Percentiles rank a stretch among this genome's conserved stretches.
Conservation (phyloP, 2,329 filamentous ascomycete species). For the Ceratocystis destructans region DNA sequence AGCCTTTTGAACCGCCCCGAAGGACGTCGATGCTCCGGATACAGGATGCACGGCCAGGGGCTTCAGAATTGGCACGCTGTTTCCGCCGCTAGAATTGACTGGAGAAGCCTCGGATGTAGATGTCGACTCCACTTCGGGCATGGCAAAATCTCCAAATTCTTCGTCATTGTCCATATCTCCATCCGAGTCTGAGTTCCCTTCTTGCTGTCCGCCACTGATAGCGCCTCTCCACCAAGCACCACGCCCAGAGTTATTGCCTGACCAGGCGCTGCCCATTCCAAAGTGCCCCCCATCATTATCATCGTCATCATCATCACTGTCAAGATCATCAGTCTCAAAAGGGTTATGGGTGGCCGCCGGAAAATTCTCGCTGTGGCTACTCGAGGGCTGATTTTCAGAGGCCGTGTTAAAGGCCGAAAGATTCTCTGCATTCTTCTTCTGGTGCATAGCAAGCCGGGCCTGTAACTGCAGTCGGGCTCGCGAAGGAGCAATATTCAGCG, state of each 20-base stretch:
- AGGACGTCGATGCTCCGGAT: conserved; percentile 24
- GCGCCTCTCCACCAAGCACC: conserved; percentile 39
- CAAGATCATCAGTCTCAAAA: conserved; percentile 40
- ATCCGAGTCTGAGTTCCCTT: conserved; percentile 33
- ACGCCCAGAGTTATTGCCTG: conserved; percentile 23
- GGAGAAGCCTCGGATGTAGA: neutral
- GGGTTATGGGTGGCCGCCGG: conserved; percentile 33
- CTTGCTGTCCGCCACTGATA: conserved; percentile 30
- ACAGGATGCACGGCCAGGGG: conserved; percentile 41
- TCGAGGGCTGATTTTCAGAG: conserved; percentile 23
- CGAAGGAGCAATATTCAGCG: conserved; percentile 73
- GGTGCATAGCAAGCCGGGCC: conserved; percentile 65
- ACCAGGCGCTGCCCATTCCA: conserved; percentile 19
- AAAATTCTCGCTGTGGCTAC: neutral
- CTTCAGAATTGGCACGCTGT: conserved; percentile 37
- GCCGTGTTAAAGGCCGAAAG: conserved; percentile 33
- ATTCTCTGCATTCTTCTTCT: conserved; percentile 44
- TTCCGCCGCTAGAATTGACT: conserved; percentile 19
- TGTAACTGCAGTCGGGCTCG: conserved; percentile 80
- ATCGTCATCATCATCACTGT: conserved; percentile 41
- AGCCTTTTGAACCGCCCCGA: conserved; percentile 23
- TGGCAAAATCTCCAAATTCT: conserved; percentile 55
- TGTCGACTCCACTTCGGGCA: conserved; percentile 38
- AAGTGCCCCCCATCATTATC: conserved; percentile 30
- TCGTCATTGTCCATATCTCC: conserved; percentile 44